These are phyloP conservation scores for Furcasterigmium sp. DNA, from an alignment of 2,329 filamentous ascomycete species.

Conservation along the genomic window DNA sequence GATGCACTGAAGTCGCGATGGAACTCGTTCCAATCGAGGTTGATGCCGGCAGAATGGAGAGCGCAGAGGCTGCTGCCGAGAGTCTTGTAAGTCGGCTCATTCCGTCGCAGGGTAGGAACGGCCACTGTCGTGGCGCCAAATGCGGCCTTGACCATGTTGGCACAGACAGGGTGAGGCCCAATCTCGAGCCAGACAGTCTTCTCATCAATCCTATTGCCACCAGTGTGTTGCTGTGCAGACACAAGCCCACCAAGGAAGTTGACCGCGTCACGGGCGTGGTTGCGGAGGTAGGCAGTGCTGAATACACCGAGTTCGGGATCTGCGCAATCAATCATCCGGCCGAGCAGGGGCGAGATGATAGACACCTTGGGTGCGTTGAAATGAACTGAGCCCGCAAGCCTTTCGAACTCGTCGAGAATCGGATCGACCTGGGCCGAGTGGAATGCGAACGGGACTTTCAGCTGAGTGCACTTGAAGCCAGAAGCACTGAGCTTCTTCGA, in stretches of 20 bases:
- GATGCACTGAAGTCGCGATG: slow-evolving; percentile 42
- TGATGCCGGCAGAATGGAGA: slow-evolving; percentile 56
- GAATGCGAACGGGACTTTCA: slow-evolving; percentile 49
- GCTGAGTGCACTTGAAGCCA: slow-evolving; percentile 36
- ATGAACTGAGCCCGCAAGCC: slow-evolving; percentile 28
- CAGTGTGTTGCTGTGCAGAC: slow-evolving; percentile 39
- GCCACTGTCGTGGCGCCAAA: slow-evolving; percentile 47
- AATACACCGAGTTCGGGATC: slow-evolving; percentile 35
- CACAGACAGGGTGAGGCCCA: slow-evolving; percentile 65
- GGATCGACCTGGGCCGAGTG: slow-evolving; percentile 49
- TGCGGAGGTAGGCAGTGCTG: slow-evolving; percentile 52
- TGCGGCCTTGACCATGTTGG: slow-evolving; percentile 56
- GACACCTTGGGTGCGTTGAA: slow-evolving; percentile 46
- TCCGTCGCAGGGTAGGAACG: slow-evolving; percentile 57
- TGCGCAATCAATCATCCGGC: slow-evolving; percentile 36
- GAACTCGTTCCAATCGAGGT: slow-evolving; percentile 67
- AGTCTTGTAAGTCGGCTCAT: slow-evolving; percentile 60
- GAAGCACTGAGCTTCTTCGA: slow-evolving; percentile 25
- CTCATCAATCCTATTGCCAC: slow-evolving; percentile 47
- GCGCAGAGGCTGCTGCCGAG: slow-evolving; percentile 50
- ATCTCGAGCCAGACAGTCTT: slow-evolving; percentile 65
- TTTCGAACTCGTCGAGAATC: slow-evolving; percentile 54
- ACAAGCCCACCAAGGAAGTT: slow-evolving; percentile 58
- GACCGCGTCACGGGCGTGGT: slow-evolving; percentile 59
- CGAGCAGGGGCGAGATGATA: slow-evolving; percentile 62